Conservation (phyloP, 2,329 filamentous ascomycete species). For the Monosporascus sp. region DNA sequence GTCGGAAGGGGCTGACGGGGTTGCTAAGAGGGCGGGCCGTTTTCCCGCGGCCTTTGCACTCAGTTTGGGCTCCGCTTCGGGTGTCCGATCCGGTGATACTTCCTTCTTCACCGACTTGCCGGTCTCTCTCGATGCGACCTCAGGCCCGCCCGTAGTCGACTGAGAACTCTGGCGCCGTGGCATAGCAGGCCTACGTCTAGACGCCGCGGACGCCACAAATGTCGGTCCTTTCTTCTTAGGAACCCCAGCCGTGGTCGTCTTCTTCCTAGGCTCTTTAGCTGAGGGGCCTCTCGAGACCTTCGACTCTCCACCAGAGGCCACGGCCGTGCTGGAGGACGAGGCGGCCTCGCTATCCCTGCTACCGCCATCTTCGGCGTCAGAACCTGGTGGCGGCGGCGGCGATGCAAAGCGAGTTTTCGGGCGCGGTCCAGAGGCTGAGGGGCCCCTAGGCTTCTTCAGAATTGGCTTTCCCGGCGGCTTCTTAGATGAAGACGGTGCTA, state of each 20-base stretch:
- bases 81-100: neutral
- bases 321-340: constrained; percentile 35
- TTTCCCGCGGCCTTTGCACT: constrained; percentile 47
- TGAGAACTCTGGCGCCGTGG: constrained; percentile 44
- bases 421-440: constrained; percentile 46
- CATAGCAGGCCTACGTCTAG: constrained; percentile 42
- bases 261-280: constrained; percentile 21
- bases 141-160: constrained; percentile 31
- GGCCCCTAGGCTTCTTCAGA: constrained; percentile 52
- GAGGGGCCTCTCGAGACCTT: constrained; percentile 14
- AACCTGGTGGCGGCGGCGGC: constrained; percentile 48
- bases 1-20: constrained; percentile 6
- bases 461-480: constrained; percentile 51
- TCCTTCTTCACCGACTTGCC: neutral
- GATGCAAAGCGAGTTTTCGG: constrained; percentile 59
- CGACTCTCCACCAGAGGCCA: constrained; percentile 20
- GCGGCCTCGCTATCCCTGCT: constrained; percentile 27
- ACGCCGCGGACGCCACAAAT: constrained; percentile 38
- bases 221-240: constrained; percentile 31
- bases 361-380: constrained; percentile 36
- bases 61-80: constrained; percentile 5
- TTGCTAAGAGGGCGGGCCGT: constrained; percentile 27
- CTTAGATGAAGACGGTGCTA: constrained; percentile 38
- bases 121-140: constrained; percentile 27
- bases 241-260: constrained; percentile 7